Evolutionary conservation across 352 stramenopile species (phyloP).

Genomic region (Pythium folliculosum): DNA sequence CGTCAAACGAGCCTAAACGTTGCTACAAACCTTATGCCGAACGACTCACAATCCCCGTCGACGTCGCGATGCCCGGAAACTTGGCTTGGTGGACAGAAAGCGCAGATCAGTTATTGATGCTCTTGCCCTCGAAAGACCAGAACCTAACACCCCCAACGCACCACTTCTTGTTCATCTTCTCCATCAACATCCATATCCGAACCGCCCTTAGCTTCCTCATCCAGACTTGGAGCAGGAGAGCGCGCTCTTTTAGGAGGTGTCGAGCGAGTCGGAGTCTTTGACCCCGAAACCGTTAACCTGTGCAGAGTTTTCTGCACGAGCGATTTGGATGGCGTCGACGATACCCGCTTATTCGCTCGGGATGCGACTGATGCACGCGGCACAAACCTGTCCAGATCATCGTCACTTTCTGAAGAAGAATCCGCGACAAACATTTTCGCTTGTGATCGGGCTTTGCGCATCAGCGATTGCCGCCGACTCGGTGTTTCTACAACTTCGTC

Average conservation of each 20-base stretch:
- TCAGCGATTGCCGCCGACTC: conserved; percentile 52
- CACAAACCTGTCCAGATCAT: conserved; percentile 47
- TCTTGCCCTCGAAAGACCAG: no score
- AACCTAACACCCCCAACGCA: conserved; percentile 1
- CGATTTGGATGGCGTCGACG: conserved; percentile 8
- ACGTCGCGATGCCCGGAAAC: no score
- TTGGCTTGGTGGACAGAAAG: no score
- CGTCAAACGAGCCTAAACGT: no score
- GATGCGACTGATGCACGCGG: conserved; percentile 33
- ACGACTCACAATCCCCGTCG: no score
- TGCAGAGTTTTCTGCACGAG: not conserved
- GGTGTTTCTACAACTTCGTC: conserved; percentile 26
- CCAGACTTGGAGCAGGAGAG: not conserved
- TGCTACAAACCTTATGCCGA: no score
- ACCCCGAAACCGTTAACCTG: not conserved
- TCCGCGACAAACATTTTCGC: conserved; percentile 52
- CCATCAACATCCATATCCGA: conserved; percentile 4
- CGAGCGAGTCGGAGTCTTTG: not conserved
- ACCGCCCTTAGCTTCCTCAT: conserved; percentile 22
- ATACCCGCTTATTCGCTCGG: conserved; percentile 22
- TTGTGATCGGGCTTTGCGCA: conserved; percentile 44
- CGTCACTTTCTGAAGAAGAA: conserved; percentile 40
- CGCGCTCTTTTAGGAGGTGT: conserved; percentile 18
- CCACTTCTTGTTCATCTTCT: conserved; percentile 27
- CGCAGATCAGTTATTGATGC: no score